Percentiles rank a stretch among this genome's conserved stretches.
These are phyloP conservation scores for Aeminium ludgeri DNA, from an alignment of 495 filamentous ascomycete species.

Conservation along the genomic window DNA sequence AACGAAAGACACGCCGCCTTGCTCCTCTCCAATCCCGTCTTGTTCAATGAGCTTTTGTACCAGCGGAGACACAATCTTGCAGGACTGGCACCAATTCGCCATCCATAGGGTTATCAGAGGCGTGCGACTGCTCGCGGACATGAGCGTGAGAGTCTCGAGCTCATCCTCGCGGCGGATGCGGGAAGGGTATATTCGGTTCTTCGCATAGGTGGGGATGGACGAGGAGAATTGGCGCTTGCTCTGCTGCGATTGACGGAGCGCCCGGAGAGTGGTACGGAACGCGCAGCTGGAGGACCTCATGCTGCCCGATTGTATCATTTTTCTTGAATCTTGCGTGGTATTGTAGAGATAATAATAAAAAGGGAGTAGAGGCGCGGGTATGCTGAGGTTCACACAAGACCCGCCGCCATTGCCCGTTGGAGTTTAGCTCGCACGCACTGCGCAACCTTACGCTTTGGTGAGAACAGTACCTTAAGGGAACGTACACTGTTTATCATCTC, in stretches of 20 bases:
- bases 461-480: too few species aligned
- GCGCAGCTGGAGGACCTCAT: too few species aligned
- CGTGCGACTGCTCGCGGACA: slow-evolving; percentile 38
- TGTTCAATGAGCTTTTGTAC: slow-evolving; percentile 34
- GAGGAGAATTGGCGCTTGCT: background rate
- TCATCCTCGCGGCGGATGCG: slow-evolving; percentile 44
- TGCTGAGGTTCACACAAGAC: too few species aligned
- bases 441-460: too few species aligned
- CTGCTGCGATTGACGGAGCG: background rate
- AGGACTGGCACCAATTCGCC: slow-evolving; percentile 46
- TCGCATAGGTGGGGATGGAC: slow-evolving; percentile 1
- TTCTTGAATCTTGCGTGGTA: too few species aligned
- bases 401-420: too few species aligned
- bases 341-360: too few species aligned
- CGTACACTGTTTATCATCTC: too few species aligned
- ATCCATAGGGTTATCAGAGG: slow-evolving; percentile 57
- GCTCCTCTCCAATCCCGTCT: slow-evolving; percentile 38
- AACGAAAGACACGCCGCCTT: slow-evolving; percentile 42
- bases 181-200: slow-evolving; percentile 22
- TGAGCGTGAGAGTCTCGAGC: slow-evolving; percentile 41
- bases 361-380: too few species aligned
- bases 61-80: slow-evolving; percentile 36
- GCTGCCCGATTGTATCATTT: too few species aligned
- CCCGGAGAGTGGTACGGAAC: too few species aligned
- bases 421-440: too few species aligned